Evolutionary conservation across 148 eudicot genomes (phyloP).

Genomic region (Cornus controversa): DNA sequence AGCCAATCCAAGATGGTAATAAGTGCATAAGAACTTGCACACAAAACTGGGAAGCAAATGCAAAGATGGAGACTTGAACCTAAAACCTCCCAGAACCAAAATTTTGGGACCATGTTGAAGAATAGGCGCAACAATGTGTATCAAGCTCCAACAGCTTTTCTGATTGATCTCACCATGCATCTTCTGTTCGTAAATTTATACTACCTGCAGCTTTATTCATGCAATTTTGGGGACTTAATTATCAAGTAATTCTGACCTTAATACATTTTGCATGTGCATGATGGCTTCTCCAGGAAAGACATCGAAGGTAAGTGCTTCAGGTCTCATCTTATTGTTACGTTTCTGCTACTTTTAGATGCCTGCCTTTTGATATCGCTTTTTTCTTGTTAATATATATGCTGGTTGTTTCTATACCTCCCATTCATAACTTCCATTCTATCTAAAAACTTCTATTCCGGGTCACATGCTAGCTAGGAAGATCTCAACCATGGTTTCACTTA

Average conservation of each 20-base stretch:
- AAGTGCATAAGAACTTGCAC: too few relatives aligned
- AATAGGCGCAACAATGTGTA: too few relatives aligned
- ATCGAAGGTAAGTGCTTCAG: constrained; percentile 46
- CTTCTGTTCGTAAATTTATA: background rate
- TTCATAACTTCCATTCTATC: background rate
- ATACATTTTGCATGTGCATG: constrained; percentile 30
- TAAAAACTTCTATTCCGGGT: background rate
- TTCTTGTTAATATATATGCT: background rate
- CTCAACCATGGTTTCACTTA: background rate
- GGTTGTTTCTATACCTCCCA: background rate
- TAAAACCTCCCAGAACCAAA: too few relatives aligned
- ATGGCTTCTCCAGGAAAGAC: constrained; percentile 58
- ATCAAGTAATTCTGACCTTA: constrained; percentile 22
- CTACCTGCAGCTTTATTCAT: constrained; percentile 9
- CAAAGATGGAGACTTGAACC: too few relatives aligned
- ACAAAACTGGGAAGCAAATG: too few relatives aligned
- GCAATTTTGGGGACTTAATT: constrained; percentile 21
- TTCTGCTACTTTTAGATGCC: background rate
- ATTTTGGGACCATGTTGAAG: too few relatives aligned
- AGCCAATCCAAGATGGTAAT: too few relatives aligned
- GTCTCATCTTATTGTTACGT: background rate
- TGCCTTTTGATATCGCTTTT: background rate
- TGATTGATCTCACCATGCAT: background rate
- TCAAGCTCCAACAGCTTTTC: too few relatives aligned
- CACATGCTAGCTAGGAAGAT: background rate